Evolutionary conservation across 345 rosid species (phyloP).

Genomic region (Camelina hispida): DNA sequence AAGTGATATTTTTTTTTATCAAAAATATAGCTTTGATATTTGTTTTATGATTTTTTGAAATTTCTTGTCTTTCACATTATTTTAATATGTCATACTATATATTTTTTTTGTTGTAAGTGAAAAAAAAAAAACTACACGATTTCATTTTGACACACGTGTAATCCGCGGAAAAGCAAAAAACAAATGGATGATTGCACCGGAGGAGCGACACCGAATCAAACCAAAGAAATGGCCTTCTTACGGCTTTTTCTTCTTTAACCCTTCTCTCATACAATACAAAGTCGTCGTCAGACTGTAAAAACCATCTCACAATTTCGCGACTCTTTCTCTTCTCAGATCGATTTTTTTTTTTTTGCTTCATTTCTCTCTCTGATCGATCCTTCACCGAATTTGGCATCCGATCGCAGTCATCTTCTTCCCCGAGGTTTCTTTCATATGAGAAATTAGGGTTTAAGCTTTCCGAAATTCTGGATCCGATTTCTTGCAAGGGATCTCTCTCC

Average conservation of each 20-base stretch:
- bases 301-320: slow-evolving; percentile 25
- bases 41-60: too few species aligned
- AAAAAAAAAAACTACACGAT: slow-evolving; percentile 16
- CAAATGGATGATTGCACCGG: neutral
- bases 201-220: slow-evolving; percentile 30
- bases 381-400: neutral
- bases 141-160: neutral
- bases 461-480: slow-evolving; percentile 10
- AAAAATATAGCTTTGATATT: too few species aligned
- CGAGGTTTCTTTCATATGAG: slow-evolving; percentile 7
- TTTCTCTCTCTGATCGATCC: neutral
- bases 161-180: neutral
- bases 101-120: neutral
- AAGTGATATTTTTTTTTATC: too few species aligned
- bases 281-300: slow-evolving; percentile 34
- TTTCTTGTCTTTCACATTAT: too few species aligned
- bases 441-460: slow-evolving; percentile 46
- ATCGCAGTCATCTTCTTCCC: slow-evolving; percentile 7
- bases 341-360: neutral
- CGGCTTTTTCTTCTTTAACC: neutral
- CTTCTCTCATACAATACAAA: neutral
- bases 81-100: too few species aligned
- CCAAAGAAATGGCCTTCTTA: slow-evolving; percentile 4
- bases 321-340: slow-evolving; percentile 36
- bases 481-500: neutral